Percentiles rank a stretch among this genome's conserved stretches.
These are phyloP conservation scores for Colletotrichum cordylinicola DNA, from an alignment of 2,329 filamentous ascomycete genomes.

Conservation along the genomic window DNA sequence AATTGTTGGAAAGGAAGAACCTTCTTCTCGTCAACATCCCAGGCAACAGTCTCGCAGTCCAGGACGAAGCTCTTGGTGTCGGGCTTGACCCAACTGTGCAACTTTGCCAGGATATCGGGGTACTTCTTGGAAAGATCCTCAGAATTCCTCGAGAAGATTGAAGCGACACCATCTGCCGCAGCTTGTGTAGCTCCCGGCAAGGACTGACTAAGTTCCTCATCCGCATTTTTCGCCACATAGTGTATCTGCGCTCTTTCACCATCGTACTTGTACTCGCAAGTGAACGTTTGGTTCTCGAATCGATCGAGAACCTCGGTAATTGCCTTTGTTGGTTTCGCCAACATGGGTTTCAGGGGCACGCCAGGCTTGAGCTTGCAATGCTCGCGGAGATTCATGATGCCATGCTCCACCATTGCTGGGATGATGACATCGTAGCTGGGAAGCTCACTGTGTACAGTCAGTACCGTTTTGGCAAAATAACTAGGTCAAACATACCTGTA, in stretches of 20 bases:
- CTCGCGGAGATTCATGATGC: slow-evolving; percentile 81
- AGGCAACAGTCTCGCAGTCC: slow-evolving; percentile 98
- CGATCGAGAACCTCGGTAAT: slow-evolving; percentile 97
- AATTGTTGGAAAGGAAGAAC: slow-evolving; percentile 96
- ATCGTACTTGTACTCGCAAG: slow-evolving; percentile 99
- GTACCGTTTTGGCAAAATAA: slow-evolving; percentile 14
- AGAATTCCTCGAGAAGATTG: slow-evolving; percentile 97
- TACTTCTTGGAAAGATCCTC: slow-evolving; percentile 98
- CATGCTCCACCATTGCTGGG: slow-evolving; percentile 85
- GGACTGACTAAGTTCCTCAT: slow-evolving; percentile 70
- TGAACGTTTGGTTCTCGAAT: slow-evolving; percentile 94
- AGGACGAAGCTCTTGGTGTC: slow-evolving; percentile 94
- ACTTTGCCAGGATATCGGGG: slow-evolving; percentile 88
- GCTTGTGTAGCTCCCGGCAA: slow-evolving; percentile 68
- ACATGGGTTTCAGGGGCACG: slow-evolving; percentile 96
- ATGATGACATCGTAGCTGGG: slow-evolving; percentile 96
- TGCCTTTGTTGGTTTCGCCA: slow-evolving; percentile 97
- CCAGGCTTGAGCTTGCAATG: slow-evolving; percentile 92
- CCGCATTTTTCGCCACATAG: slow-evolving; percentile 84
- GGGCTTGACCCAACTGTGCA: slow-evolving; percentile 87
- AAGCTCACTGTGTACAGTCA: slow-evolving; percentile 72
- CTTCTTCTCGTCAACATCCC: slow-evolving; percentile 95
- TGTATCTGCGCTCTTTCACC: slow-evolving; percentile 98
- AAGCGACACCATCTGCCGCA: slow-evolving; percentile 75
- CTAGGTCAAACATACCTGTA: slow-evolving; percentile 67